These are phyloP conservation scores for cucumber (Cucumis sativus) DNA, from an alignment of 306 rosid genomes.

Conservation along the genomic window Cucumber_9930_V3 NC_026655.2:19169001-19169500, in stretches of 20 bases:
- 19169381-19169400: conserved; percentile 90
- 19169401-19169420: conserved; percentile 85
- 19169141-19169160: background rate
- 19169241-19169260: background rate
- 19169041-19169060: conserved; percentile 96
- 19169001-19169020: conserved; percentile 96
- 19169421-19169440: conserved; percentile 95
- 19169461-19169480: background rate
- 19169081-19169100: background rate
- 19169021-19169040: conserved; percentile 96
- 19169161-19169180: background rate
- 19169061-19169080: conserved; percentile 10
- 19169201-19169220: background rate
- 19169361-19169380: conserved; percentile 80
- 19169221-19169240: background rate
- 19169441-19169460: conserved; percentile 41
- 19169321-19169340: conserved; percentile 5
- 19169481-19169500: background rate
- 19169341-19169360: conserved; percentile 71
- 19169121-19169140: background rate
- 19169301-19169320: background rate
- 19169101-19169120: background rate
- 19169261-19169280: background rate
- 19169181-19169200: background rate
- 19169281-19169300: background rate